These are phyloP conservation scores for Capsicum chinense DNA, from an alignment of 257 asterid genomes.

Conservation along the genomic window DNA sequence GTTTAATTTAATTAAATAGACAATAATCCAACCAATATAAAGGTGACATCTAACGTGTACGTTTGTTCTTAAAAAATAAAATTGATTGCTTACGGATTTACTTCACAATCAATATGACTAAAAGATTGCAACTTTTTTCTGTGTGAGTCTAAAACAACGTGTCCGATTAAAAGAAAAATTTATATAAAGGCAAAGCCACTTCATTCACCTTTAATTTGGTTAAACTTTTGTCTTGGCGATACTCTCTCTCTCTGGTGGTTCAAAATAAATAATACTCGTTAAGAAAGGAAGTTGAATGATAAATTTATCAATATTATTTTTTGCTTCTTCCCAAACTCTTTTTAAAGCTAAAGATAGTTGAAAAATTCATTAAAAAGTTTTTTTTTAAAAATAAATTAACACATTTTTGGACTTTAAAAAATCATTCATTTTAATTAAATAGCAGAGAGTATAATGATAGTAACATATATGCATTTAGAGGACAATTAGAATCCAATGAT, in stretches of 20 bases:
- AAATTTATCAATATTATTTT: too few species aligned
- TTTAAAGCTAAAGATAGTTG: too few species aligned
- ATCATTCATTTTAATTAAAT: too few species aligned
- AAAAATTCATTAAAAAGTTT: too few species aligned
- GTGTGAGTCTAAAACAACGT: not conserved
- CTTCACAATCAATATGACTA: not conserved
- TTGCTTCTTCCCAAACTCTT: too few species aligned
- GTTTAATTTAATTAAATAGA: not conserved
- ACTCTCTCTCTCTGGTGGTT: too few species aligned
- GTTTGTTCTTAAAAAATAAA: not conserved
- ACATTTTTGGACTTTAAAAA: too few species aligned
- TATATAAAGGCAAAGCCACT: not conserved
- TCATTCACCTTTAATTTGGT: not conserved
- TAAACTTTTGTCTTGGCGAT: not conserved
- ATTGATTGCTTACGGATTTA: not conserved
- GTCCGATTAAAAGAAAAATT: not conserved
- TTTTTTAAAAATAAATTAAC: too few species aligned
- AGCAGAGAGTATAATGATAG: not conserved
- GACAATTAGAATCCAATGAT: constrained; percentile 30
- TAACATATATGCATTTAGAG: not conserved
- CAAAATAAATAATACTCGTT: too few species aligned
- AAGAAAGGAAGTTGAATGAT: too few species aligned
- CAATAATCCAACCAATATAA: constrained; percentile 7
- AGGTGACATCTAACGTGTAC: constrained; percentile 1
- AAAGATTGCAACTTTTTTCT: not conserved